phyloP scores from a whole-genome alignment of 768 basidiomycete genomes.

The Termitomyces sp. region DNA sequence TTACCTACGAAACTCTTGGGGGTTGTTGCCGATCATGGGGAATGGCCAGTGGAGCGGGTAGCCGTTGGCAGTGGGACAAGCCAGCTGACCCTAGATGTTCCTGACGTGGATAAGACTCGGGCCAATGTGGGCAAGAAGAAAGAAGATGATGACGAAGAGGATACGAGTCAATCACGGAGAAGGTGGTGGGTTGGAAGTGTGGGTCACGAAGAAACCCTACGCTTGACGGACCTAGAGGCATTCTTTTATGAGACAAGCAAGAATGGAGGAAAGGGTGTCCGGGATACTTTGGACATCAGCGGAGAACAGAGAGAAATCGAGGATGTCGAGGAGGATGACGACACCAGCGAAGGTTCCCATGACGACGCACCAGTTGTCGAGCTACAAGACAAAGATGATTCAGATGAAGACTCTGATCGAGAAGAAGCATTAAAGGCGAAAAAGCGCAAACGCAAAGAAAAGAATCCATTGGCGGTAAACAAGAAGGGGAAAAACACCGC shows the following conservation, averaged over 20 bases:
- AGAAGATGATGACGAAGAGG: slow-evolving; percentile 15
- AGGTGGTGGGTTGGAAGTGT: slow-evolving; percentile 89
- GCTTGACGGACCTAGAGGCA: slow-evolving; percentile 78
- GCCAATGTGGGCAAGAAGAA: slow-evolving; percentile 3
- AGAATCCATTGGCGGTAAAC: slow-evolving; percentile 39
- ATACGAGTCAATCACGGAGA: slow-evolving; percentile 11
- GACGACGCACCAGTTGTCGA: slow-evolving; percentile 20
- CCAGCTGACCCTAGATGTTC: slow-evolving; percentile 25
- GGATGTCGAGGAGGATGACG: slow-evolving; percentile 22
- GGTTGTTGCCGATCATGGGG: slow-evolving; percentile 86
- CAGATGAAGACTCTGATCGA: slow-evolving; percentile 18
- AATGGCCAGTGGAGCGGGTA: slow-evolving; percentile 88
- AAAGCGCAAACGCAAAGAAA: slow-evolving; percentile 55
- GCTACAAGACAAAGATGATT: slow-evolving; percentile 15
- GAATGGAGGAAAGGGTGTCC: neutral
- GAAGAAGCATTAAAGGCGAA: slow-evolving; percentile 26
- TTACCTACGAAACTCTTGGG: slow-evolving; percentile 88
- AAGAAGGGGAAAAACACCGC: slow-evolving; percentile 57
- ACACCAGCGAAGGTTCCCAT: slow-evolving; percentile 12
- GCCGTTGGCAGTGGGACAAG: slow-evolving; percentile 43
- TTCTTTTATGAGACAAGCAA: slow-evolving; percentile 41
- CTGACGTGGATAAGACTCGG: slow-evolving; percentile 3
- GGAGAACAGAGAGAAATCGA: slow-evolving; percentile 29
- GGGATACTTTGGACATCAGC: neutral
- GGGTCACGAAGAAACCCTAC: slow-evolving; percentile 83